These are phyloP conservation scores for Trametes sanguinea DNA, from an alignment of 768 basidiomycete species.

Conservation along the genomic window DNA sequence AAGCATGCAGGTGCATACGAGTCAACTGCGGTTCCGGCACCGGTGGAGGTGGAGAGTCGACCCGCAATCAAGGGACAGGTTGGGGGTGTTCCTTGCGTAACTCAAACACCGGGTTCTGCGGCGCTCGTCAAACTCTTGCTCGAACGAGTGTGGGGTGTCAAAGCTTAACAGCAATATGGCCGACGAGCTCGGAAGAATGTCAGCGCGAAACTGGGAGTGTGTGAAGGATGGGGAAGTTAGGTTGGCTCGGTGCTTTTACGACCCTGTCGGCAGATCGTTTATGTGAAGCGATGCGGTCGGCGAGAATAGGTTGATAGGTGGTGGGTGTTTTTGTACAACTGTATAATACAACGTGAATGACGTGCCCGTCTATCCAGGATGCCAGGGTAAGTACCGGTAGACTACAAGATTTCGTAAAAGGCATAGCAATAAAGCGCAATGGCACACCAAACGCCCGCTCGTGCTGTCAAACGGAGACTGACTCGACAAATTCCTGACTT, in stretches of 20 bases:
- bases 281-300: neutral
- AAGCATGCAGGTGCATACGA: conserved; percentile 42
- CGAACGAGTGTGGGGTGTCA: conserved; percentile 57
- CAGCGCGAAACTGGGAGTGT: neutral
- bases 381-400: neutral
- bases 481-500: conserved; percentile 22
- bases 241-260: conserved; percentile 1
- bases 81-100: conserved; percentile 42
- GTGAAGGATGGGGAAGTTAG: conserved; percentile 1
- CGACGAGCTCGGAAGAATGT: conserved; percentile 14
- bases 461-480: conserved; percentile 4
- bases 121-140: conserved; percentile 50
- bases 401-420: conserved; percentile 5
- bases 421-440: neutral
- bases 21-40: conserved; percentile 55
- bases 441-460: neutral
- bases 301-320: neutral
- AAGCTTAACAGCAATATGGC: conserved; percentile 4
- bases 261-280: neutral
- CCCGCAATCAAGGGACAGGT: conserved; percentile 1
- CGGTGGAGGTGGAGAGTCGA: conserved; percentile 47
- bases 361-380: conserved; percentile 13
- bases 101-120: conserved; percentile 65
- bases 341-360: conserved; percentile 18
- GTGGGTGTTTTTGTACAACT: neutral